These are phyloP conservation scores for Trametopsis cervina DNA, from an alignment of 768 basidiomycete genomes.

Conservation along the genomic window DNA sequence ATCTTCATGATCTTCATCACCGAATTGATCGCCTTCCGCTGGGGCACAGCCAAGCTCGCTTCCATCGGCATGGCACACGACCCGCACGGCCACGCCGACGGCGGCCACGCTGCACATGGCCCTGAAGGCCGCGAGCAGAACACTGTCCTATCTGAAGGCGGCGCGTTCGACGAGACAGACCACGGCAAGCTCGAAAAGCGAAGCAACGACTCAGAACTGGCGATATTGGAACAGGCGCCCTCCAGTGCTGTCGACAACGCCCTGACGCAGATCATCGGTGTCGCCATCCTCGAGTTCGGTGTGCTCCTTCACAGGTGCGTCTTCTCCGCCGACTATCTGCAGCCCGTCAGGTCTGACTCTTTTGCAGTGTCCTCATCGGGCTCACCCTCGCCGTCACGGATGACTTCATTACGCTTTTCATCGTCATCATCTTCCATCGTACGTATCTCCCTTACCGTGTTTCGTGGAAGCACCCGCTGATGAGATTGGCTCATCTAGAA, in stretches of 20 bases:
- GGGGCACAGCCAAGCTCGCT: conserved; percentile 69
- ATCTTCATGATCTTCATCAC: conserved; percentile 81
- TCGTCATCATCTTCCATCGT: conserved; percentile 92
- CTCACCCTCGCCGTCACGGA: conserved; percentile 87
- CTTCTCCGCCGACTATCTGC: neutral
- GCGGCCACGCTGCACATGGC: conserved; percentile 62
- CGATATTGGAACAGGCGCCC: conserved; percentile 7
- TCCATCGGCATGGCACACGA: conserved; percentile 61
- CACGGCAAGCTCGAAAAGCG: neutral
- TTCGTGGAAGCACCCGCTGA: neutral
- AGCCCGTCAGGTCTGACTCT: conserved; percentile 1
- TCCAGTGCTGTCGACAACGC: conserved; percentile 30
- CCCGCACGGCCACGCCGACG: conserved; percentile 57
- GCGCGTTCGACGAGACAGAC: neutral
- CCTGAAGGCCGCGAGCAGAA: conserved; percentile 36
- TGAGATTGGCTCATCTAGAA: conserved; percentile 40
- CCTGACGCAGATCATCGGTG: conserved; percentile 71
- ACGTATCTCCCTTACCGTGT: conserved; percentile 22
- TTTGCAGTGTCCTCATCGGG: conserved; percentile 69
- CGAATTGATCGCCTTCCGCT: conserved; percentile 82
- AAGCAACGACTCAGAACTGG: conserved; percentile 1
- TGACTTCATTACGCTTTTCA: conserved; percentile 77
- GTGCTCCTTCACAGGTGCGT: conserved; percentile 74
- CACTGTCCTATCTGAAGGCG: conserved; percentile 5
- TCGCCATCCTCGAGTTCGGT: conserved; percentile 92